A percentile compares a stretch with the other conserved stretches of the same genome.
Evolutionary conservation across 2,329 filamentous ascomycete genomes (phyloP).

Genomic region (Cladobotryum mycophilum): DNA sequence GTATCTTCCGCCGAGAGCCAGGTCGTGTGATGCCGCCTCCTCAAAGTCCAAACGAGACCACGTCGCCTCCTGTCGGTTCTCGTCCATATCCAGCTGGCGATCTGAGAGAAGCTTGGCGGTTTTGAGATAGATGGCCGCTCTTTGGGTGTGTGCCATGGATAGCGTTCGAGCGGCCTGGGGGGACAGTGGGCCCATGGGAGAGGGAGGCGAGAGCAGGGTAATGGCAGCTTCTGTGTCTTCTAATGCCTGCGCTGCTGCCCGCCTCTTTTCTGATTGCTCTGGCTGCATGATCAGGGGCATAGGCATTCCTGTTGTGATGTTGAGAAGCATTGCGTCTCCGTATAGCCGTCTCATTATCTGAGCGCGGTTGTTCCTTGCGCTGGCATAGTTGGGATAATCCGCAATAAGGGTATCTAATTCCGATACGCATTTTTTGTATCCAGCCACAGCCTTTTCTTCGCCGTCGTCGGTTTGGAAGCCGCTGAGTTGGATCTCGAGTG

Average conservation of each 20-base stretch:
- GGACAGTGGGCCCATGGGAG: constrained; percentile 49
- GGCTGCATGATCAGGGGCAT: constrained; percentile 37
- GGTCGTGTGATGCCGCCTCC: constrained; percentile 55
- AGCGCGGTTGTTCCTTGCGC: constrained; percentile 67
- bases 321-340: constrained; percentile 52
- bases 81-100: constrained; percentile 34
- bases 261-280: constrained; percentile 30
- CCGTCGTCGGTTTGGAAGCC: constrained; percentile 32
- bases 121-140: constrained; percentile 57
- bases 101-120: constrained; percentile 45
- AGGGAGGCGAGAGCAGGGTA: constrained; percentile 48
- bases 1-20: constrained; percentile 57
- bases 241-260: constrained; percentile 37
- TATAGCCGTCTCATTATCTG: constrained; percentile 59
- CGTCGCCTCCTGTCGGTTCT: constrained; percentile 34
- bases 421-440: constrained; percentile 42
- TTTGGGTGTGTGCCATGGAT: constrained; percentile 65
- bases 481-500: constrained; percentile 47
- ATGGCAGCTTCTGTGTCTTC: constrained; percentile 54
- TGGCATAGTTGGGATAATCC: constrained; percentile 60
- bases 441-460: constrained; percentile 31
- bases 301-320: constrained; percentile 29
- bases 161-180: constrained; percentile 59
- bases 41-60: constrained; percentile 55
- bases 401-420: constrained; percentile 51